phyloP scores from a whole-genome alignment of 768 basidiomycete species.

The Leccinum longicurvipes region DNA sequence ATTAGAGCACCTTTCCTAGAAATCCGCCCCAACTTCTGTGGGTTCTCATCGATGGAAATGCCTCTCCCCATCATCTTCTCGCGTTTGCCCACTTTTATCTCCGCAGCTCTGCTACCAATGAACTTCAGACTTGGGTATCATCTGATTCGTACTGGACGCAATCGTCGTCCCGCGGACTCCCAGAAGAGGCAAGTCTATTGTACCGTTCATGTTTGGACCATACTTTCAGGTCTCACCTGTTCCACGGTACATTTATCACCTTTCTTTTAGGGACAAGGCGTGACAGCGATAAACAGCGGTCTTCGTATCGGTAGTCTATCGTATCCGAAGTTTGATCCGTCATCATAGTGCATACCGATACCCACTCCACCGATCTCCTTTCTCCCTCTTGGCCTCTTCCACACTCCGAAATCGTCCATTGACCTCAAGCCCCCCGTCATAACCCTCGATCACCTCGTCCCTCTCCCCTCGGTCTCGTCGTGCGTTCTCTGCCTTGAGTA shows the following conservation, averaged over 20 bases:
- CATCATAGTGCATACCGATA: conserved; percentile 62
- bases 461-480: conserved; percentile 64
- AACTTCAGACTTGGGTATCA: not conserved
- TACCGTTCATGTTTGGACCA: not conserved
- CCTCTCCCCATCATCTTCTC: not conserved
- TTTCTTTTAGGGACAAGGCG: not conserved
- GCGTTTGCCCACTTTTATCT: not conserved
- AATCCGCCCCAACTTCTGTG: not conserved
- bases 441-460: conserved; percentile 55
- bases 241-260: not conserved
- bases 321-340: not conserved
- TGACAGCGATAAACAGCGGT: not conserved
- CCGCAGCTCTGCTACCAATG: not conserved
- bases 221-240: not conserved
- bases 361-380: conserved; percentile 74
- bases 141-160: not conserved
- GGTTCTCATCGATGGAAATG: not conserved
- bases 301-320: not conserved
- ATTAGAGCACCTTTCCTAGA: not conserved
- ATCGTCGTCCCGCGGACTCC: not conserved
- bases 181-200: not conserved
- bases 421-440: conserved; percentile 36
- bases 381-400: conserved; percentile 63
- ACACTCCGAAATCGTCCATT: conserved; percentile 59
- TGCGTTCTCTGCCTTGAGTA: conserved; percentile 60